Base-by-base conservation (phyloP, 257 asterid species). In the Nicotiana benthamiana region DNA sequence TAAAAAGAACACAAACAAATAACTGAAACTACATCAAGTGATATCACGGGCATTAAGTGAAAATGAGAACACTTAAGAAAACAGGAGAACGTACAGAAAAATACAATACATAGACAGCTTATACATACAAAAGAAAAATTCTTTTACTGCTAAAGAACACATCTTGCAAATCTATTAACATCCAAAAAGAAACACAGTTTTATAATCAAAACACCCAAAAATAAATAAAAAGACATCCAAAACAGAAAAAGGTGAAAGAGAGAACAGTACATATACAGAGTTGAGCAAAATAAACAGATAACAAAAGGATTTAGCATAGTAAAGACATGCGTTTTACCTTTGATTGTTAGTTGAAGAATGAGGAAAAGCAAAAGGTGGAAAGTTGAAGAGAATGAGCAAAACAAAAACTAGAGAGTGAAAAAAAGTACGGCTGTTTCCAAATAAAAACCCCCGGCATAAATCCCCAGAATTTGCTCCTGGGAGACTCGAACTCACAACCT, bases 361-460 rank as follows among this genome's bases (percentile, higher is more conserved):
- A 13, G 26, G 77, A 5, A 10, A 36, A 34, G 28, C 53, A 67
- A 34, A 67, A 9, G 75, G 75, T 66, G 28, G 11, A 36, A 40
- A 40, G 32, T 70, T 48, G 20, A 72, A 46, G 60, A n/a, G 1
- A 36, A 1, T 15, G 17, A 67, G 11, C 30, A 34, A 22, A 43
- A 72, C 22, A 70, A 22, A 46, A 34, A 59, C 78, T 72, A 72
- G 83, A 51, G 82, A 51, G 75, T 13, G 46, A 28, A n/a, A n/a
- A n/a, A n/a, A n/a, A n/a, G n/a, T n/a, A n/a, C n/a, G n/a, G n/a
- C n/a, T n/a, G n/a, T n/a, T n/a, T n/a, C n/a, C n/a, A n/a, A n/a
- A n/a, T n/a, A n/a, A n/a, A n/a, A n/a, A n/a, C n/a, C n/a, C n/a
- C n/a, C n/a, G n/a, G n/a, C n/a, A n/a, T n/a, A n/a, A n/a, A n/a